Conservation (phyloP, 768 basidiomycete species). For the Leccinum rimulosum region DNA sequence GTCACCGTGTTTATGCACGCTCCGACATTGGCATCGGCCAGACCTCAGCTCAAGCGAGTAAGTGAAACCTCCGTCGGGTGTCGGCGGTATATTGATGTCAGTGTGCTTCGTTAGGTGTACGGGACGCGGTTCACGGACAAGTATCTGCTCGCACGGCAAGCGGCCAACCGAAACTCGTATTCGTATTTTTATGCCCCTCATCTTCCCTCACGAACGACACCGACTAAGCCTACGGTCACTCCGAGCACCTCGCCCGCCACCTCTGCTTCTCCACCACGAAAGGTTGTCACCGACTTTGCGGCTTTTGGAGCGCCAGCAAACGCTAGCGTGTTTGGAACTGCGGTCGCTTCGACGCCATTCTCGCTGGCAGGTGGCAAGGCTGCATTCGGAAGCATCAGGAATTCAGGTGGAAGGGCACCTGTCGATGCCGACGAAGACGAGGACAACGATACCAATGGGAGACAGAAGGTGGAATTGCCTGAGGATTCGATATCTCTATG, state of each 20-base stretch:
- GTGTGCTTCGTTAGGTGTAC: constrained; percentile 56
- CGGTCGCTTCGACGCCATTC: constrained; percentile 78
- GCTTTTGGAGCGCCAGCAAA: constrained; percentile 75
- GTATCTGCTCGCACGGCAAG: constrained; percentile 75
- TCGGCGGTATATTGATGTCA: constrained; percentile 4
- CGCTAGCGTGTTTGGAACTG: constrained; percentile 80
- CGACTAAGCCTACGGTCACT: constrained; percentile 36
- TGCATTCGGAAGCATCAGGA: constrained; percentile 78
- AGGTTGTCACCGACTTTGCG: constrained; percentile 86
- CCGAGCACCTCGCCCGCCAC: constrained; percentile 23
- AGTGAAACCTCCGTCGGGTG: constrained; percentile 16
- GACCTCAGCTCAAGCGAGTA: constrained; percentile 78
- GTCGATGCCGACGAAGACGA: constrained; percentile 75
- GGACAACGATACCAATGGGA: constrained; percentile 58
- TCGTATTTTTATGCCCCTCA: constrained; percentile 55
- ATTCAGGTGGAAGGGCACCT: constrained; percentile 30
- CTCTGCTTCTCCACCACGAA: constrained; percentile 71
- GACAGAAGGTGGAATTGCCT: constrained; percentile 71
- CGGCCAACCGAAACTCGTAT: constrained; percentile 49
- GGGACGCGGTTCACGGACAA: constrained; percentile 98
- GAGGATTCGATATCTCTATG: constrained; percentile 90
- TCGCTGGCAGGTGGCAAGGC: constrained; percentile 77
- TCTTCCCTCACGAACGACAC: constrained; percentile 41
- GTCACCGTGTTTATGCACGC: constrained; percentile 82
- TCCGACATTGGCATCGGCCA: constrained; percentile 65